phyloP scores from a whole-genome alignment of 345 rosid genomes.

The Aethionema arabicum region DNA sequence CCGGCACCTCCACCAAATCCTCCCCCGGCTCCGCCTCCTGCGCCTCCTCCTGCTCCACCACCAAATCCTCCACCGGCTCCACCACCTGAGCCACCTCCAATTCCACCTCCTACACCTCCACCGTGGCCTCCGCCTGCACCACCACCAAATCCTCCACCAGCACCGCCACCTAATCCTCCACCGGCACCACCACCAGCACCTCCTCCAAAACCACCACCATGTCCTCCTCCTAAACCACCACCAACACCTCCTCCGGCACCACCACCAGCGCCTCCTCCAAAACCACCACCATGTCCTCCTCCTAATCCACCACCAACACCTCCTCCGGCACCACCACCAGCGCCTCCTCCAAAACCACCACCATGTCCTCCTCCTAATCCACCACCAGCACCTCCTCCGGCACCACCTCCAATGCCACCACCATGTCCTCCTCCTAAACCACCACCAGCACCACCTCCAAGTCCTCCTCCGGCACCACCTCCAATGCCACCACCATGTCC shows the following conservation, averaged over 20 bases:
- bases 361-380: conserved; percentile 25
- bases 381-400: conserved; percentile 15
- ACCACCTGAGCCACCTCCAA: conserved; percentile 17
- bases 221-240: conserved; percentile 22
- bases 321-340: conserved; percentile 26
- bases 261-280: conserved; percentile 27
- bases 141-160: conserved; percentile 5
- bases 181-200: conserved; percentile 25
- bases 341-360: conserved; percentile 30
- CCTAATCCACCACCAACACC: conserved; percentile 39
- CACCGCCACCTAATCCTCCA: conserved; percentile 26
- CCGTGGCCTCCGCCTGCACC: conserved; percentile 15
- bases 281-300: conserved; percentile 36
- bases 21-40: conserved; percentile 25
- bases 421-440: conserved; percentile 19
- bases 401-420: neutral
- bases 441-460: neutral
- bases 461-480: conserved; percentile 1
- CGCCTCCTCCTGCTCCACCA: conserved; percentile 28
- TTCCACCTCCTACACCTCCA: conserved; percentile 28
- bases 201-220: conserved; percentile 19
- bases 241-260: conserved; percentile 30
- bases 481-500: conserved; percentile 23
- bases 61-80: conserved; percentile 33
- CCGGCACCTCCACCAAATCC: conserved; percentile 29